Evolutionary conservation across 1,284 basidiomycete genomes (phyloP).

Genomic region (Phylloporus sp.): DNA sequence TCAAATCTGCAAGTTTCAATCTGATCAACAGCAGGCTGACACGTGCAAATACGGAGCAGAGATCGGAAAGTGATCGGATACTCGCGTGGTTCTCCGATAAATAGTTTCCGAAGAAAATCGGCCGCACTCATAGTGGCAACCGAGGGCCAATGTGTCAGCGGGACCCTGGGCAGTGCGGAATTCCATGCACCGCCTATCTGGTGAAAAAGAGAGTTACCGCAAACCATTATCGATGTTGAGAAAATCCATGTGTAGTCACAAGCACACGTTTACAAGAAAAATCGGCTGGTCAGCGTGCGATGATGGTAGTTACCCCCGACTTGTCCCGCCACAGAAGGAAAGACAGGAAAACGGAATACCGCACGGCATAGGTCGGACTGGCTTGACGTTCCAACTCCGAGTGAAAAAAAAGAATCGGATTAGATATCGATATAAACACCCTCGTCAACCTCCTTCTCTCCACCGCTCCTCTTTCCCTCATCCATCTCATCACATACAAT

Average conservation of each 20-base stretch:
- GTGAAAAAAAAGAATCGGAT: constrained; percentile 26
- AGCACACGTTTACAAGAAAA: constrained; percentile 10
- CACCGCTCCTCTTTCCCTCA: constrained; percentile 7
- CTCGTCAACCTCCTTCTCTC: constrained; percentile 1
- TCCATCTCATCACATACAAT: constrained; percentile 21
- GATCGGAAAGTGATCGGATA: too few species aligned
- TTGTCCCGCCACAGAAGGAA: constrained; percentile 5
- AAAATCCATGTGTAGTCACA: not conserved
- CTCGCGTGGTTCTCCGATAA: not conserved
- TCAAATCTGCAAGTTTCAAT: too few species aligned
- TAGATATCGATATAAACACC: constrained; percentile 35
- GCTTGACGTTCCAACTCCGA: constrained; percentile 35
- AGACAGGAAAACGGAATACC: not conserved
- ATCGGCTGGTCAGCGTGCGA: constrained; percentile 7
- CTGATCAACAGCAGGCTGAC: too few species aligned
- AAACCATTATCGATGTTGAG: not conserved
- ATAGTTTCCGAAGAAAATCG: constrained; percentile 4
- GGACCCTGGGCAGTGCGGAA: not conserved
- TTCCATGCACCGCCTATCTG: not conserved
- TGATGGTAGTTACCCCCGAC: constrained; percentile 13
- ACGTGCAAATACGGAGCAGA: too few species aligned
- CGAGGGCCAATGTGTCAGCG: constrained; percentile 2
- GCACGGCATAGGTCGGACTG: constrained; percentile 18
- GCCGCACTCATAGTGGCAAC: constrained; percentile 13
- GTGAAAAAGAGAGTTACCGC: too few species aligned